Conservation (phyloP, 106 monocot genomes). For the Chionographis japonica region DNA sequence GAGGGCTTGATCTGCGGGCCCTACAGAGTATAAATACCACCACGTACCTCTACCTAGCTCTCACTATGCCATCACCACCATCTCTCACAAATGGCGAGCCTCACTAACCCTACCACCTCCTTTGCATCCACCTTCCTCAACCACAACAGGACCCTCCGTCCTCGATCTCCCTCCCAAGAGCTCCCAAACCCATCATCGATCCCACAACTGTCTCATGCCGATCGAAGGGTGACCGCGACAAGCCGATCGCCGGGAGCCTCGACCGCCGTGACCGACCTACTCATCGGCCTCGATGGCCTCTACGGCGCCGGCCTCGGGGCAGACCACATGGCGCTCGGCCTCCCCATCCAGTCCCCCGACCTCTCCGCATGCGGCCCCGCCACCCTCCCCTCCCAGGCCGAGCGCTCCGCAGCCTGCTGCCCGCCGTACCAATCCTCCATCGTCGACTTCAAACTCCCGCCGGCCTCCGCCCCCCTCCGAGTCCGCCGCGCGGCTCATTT, state of each 20-base stretch:
- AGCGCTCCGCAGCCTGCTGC: conserved; percentile 9
- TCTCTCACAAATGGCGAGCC: not conserved
- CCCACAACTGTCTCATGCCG: conserved; percentile 18
- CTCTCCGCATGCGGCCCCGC: conserved; percentile 7
- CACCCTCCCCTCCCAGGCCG: not conserved
- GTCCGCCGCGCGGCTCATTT: conserved; percentile 43
- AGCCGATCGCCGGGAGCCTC: not conserved
- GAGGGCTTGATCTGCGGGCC: no score
- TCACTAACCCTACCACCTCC: conserved; percentile 1
- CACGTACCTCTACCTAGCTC: no score
- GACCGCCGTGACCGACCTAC: conserved; percentile 25
- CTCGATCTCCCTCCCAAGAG: not conserved
- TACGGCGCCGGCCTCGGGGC: conserved; percentile 5
- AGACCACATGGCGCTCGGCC: conserved; percentile 1
- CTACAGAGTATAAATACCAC: no score
- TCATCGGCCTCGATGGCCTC: conserved; percentile 24
- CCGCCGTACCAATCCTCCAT: conserved; percentile 13
- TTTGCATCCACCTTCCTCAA: conserved; percentile 33
- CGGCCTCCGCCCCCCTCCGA: conserved; percentile 20
- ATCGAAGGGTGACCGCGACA: not conserved
- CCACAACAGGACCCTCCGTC: not conserved
- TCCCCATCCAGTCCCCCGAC: conserved; percentile 24
- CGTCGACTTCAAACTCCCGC: conserved; percentile 28
- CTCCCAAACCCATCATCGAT: not conserved
- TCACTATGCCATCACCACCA: no score